Evolutionary conservation across 768 basidiomycete species (phyloP).

Genomic region (Amanita fuliginea): DNA sequence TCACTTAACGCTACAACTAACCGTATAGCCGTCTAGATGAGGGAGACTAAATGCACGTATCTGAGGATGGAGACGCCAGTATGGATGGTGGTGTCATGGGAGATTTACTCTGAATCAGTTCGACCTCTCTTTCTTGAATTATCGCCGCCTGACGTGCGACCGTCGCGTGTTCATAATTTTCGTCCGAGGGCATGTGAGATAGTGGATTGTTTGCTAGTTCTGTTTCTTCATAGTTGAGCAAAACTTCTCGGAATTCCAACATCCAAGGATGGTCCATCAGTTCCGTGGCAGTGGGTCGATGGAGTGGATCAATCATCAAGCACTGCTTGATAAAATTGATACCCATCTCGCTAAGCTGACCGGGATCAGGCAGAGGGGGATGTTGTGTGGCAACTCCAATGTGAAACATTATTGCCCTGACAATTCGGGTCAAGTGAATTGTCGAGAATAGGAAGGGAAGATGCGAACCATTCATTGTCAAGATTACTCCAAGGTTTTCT

Average conservation of each 20-base stretch:
- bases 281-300: slow-evolving; percentile 76
- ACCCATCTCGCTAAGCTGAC: slow-evolving; percentile 79
- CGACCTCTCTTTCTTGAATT: slow-evolving; percentile 50
- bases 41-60: neutral
- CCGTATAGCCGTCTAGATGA: slow-evolving; percentile 13
- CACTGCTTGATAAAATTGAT: slow-evolving; percentile 93
- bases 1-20: neutral
- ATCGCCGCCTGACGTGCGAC: slow-evolving; percentile 48
- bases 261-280: slow-evolving; percentile 89
- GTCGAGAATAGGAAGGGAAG: neutral
- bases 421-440: neutral
- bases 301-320: slow-evolving; percentile 74
- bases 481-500: slow-evolving; percentile 98
- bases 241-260: slow-evolving; percentile 64
- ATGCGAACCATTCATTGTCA: slow-evolving; percentile 93
- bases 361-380: slow-evolving; percentile 87
- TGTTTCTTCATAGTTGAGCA: slow-evolving; percentile 56
- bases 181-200: slow-evolving; percentile 32
- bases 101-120: slow-evolving; percentile 39
- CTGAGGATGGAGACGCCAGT: slow-evolving; percentile 9
- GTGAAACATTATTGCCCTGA: slow-evolving; percentile 99
- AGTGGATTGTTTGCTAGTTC: slow-evolving; percentile 42
- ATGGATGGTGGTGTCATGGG: slow-evolving; percentile 35
- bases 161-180: slow-evolving; percentile 36
- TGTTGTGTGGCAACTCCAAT: slow-evolving; percentile 96